Evolutionary conservation across 139 green algal species (phyloP).

Genomic region (Chlamydomonas sphaeroides): DNA sequence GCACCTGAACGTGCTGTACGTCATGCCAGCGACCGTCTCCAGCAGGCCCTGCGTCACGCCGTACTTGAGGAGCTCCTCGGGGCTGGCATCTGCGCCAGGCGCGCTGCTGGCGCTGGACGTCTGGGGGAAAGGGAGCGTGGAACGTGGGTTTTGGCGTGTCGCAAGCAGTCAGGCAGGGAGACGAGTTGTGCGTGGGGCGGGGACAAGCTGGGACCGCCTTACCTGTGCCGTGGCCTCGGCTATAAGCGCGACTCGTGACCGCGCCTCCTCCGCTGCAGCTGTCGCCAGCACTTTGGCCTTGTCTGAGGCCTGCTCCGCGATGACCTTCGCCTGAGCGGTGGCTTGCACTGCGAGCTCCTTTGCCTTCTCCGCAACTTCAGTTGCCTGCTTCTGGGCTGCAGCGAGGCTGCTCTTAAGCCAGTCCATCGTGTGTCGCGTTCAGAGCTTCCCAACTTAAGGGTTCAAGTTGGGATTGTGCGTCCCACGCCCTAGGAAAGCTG

Average conservation of each 20-base stretch:
- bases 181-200: too few relatives aligned
- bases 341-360: conserved; percentile 29
- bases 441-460: too few relatives aligned
- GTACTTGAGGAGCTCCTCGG: conserved; percentile 25
- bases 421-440: conserved; percentile 3
- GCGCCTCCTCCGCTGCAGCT: conserved; percentile 29
- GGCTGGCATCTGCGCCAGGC: neutral
- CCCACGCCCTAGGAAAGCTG: too few relatives aligned
- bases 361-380: conserved; percentile 31
- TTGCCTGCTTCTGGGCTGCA: conserved; percentile 28
- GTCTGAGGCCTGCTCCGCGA: conserved; percentile 9
- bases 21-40: conserved; percentile 37
- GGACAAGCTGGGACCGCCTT: too few relatives aligned
- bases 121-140: too few relatives aligned
- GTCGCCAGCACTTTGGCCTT: conserved; percentile 13
- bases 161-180: too few relatives aligned
- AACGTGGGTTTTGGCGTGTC: too few relatives aligned
- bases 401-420: conserved; percentile 26
- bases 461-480: too few relatives aligned
- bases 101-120: too few relatives aligned
- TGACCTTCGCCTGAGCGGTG: neutral
- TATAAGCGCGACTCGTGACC: neutral
- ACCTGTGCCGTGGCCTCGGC: neutral
- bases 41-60: conserved; percentile 31
- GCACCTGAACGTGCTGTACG: conserved; percentile 55